Evolutionary conservation across 345 rosid genomes (phyloP).

Genomic region (Dimocarpus longan): DNA sequence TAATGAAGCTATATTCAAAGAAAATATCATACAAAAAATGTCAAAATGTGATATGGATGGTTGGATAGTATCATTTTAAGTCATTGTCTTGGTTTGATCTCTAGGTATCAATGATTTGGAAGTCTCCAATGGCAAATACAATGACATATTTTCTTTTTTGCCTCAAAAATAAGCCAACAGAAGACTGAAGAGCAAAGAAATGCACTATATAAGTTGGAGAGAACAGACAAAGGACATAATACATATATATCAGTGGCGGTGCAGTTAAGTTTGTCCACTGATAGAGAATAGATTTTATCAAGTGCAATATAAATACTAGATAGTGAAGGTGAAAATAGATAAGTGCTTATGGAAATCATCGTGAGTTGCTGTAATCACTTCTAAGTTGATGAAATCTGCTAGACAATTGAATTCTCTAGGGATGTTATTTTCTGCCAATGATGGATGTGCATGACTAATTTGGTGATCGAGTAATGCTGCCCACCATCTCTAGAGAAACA

Average conservation of each 20-base stretch:
- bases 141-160: too few relatives aligned
- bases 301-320: not conserved
- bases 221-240: too few relatives aligned
- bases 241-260: not conserved
- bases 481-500: slow-evolving; percentile 45
- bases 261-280: not conserved
- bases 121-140: too few relatives aligned
- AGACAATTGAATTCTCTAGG: not conserved
- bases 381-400: not conserved
- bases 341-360: not conserved
- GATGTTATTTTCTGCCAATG: not conserved
- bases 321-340: not conserved
- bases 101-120: too few relatives aligned
- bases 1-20: too few relatives aligned
- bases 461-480: slow-evolving; percentile 38
- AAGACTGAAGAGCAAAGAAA: too few relatives aligned
- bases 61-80: too few relatives aligned
- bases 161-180: too few relatives aligned
- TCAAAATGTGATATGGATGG: too few relatives aligned
- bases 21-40: too few relatives aligned
- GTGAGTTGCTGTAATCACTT: not conserved
- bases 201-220: too few relatives aligned
- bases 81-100: too few relatives aligned
- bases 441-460: not conserved
- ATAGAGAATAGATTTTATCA: not conserved